Evolutionary conservation across 2,329 filamentous ascomycete genomes (phyloP).

Genomic region (Periconia sp.): DNA sequence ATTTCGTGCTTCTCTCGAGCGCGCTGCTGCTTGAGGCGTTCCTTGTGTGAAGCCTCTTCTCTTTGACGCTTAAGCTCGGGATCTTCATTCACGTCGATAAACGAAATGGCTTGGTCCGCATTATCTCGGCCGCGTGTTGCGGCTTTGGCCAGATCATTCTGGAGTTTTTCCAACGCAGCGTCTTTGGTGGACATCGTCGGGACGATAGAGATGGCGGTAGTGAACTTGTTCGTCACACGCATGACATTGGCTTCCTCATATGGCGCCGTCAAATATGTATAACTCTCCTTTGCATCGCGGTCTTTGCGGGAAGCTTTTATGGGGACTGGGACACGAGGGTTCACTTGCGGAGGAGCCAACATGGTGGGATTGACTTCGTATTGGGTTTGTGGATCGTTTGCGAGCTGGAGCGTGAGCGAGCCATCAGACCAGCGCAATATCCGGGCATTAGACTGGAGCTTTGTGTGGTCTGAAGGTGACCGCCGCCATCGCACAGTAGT

Average conservation of each 20-base stretch:
- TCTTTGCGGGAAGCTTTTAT: conserved; percentile 15
- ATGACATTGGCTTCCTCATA: conserved; percentile 68
- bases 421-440: conserved; percentile 80
- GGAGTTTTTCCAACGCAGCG: conserved; percentile 69
- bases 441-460: conserved; percentile 73
- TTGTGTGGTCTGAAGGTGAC: conserved; percentile 64
- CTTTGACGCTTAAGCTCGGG: conserved; percentile 74
- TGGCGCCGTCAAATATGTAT: conserved; percentile 75
- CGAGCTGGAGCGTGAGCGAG: conserved; percentile 73
- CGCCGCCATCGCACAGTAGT: conserved; percentile 70
- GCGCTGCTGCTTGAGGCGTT: conserved; percentile 64
- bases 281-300: conserved; percentile 69
- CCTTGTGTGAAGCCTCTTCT: conserved; percentile 74
- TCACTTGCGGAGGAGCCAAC: conserved; percentile 62
- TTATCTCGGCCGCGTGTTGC: conserved; percentile 51
- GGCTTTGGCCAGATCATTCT: conserved; percentile 66
- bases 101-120: conserved; percentile 59
- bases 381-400: conserved; percentile 66
- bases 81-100: conserved; percentile 71
- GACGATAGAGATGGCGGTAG: conserved; percentile 69
- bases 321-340: conserved; percentile 53
- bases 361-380: conserved; percentile 73
- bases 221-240: conserved; percentile 74
- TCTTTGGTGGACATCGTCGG: conserved; percentile 70
- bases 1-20: conserved; percentile 68